A percentile compares a stretch with the other conserved stretches of the same genome.
These are phyloP conservation scores for Draba incana DNA, from an alignment of 345 rosid genomes.

Conservation along the genomic window DNA sequence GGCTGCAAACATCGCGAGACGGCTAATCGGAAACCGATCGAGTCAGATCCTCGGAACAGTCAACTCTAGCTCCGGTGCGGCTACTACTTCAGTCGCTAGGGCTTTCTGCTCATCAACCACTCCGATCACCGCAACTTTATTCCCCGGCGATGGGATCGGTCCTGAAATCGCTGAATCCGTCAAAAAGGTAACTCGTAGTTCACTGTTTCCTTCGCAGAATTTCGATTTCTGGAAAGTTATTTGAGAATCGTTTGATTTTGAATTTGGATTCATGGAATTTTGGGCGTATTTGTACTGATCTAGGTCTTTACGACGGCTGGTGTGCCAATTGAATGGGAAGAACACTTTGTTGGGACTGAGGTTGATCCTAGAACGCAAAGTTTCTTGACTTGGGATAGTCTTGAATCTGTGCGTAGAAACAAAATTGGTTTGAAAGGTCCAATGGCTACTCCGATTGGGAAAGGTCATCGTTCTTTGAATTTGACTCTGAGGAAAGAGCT, in stretches of 20 bases:
- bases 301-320: slow-evolving; percentile 79
- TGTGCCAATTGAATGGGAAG: slow-evolving; percentile 98
- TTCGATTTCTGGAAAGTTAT: background rate
- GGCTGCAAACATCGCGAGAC: slow-evolving; percentile 40
- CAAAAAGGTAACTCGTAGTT: slow-evolving; percentile 58
- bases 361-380: slow-evolving; percentile 98
- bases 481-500: slow-evolving; percentile 94
- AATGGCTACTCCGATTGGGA: slow-evolving; percentile 99
- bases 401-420: slow-evolving; percentile 88
- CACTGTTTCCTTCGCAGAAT: background rate
- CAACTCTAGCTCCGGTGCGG: slow-evolving; percentile 33
- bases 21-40: slow-evolving; percentile 43
- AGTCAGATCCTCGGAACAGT: slow-evolving; percentile 48
- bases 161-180: slow-evolving; percentile 99
- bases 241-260: slow-evolving; percentile 17
- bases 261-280: background rate
- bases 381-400: slow-evolving; percentile 96
- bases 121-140: slow-evolving; percentile 87
- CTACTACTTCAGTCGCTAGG: slow-evolving; percentile 45
- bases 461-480: slow-evolving; percentile 97
- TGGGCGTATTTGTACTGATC: slow-evolving; percentile 8
- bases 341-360: slow-evolving; percentile 77
- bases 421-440: slow-evolving; percentile 97
- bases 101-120: slow-evolving; percentile 59
- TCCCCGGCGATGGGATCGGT: slow-evolving; percentile 99